Base-by-base conservation (phyloP, 371 early-diverging fungal genomes). In the Quaeritorhiza haematococci region DNA sequence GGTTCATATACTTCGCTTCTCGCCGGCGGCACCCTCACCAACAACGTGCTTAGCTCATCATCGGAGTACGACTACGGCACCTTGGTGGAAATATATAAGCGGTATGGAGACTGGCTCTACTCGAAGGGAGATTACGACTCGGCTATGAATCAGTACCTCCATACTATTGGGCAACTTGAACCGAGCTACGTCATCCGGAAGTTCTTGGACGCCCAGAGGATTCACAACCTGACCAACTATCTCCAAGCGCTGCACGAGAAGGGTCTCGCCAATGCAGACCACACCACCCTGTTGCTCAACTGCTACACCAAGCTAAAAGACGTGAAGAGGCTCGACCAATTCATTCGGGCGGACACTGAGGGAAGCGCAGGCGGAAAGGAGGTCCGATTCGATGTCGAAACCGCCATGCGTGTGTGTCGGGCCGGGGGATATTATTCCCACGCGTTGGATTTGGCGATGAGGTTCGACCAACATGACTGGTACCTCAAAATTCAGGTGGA, bases 231-330 rank as follows among this genome's bases (percentile, higher is more conserved):
- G 58, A 89, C 92, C 2, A 80, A 82, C 28, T 96, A 93, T 62
- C 76, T 96, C 21, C 91, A 94, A 73, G 87, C 86, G 55, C 77
- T 96, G 0, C 94, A 96, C 65, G 83, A 86, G 0, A 74, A 82
- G 23, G 82, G 86, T 0, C 73, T 93, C 30, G 96, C 96, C 26
- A 93, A 89, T 53, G 80, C 88, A 13, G 94, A 95, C 65, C 96
- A 96, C 67, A 95, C 95, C 0, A 95, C 96, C 0, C 67, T 96
- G 43, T 70, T 97, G 28, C 75, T 97, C n/a, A 95, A 94, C 63
- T 97, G 98, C 77, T 97, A 96, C 67, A 91, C 96, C 23, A 95
- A 96, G 66, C 77, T 93, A 17, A 88, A 90, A 62, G 94, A 92
- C 69, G 86, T 86, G 8, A 79, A 80, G 38, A 69, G 85, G 10